Base-by-base conservation (phyloP, 129 eudicot species). In the Flaveria sonorensis region DNA sequence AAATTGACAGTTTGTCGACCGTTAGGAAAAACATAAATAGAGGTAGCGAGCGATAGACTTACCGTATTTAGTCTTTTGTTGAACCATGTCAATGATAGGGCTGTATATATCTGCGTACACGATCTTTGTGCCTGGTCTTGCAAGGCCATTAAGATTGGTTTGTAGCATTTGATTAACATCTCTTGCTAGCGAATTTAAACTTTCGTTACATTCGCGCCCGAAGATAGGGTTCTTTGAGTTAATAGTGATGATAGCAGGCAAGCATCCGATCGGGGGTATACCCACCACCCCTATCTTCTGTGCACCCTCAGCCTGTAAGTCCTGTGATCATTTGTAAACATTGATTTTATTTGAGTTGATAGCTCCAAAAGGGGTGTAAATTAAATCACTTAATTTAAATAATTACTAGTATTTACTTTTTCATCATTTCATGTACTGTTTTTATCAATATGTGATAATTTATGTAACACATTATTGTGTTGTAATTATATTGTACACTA, bases 241-340 rank as follows among this genome's bases (percentile, higher is more conserved):
- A 16, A 82, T 20, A 55, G 90, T 88, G 43, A 88, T 90, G 63
- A 88, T 80, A 30, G 72, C 77, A 15, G 96, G 96, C 81, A 88
- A 72, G 74, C 96, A 90, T 15, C 96, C 92, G 18, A 88, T 84
- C 6, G 96, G 96, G n/a, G 92, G 90, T 16, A 82, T 18, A 18
- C 93, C 92, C 55, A 79, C 93, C 21, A 90, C 42, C 1, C 82
- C 89, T 7, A 88, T 84, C 42, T 39, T 79, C 62, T 70, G 60
- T 15, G 93, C 96, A 48, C 92, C 96, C 61, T 72, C 61, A 8
- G 84, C 82, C 80, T 79, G 1, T 57, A 90, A 71, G 10, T 52
- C 84, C 92, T 80, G 63, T n/a, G 32, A 50, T 28, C 5, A 24
- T 16, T 62, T 6, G 3, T n/a, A 52, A 15, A 52, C 20, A 14